Conservation (phyloP, 768 basidiomycete genomes). For the Amanita pseudoporphyria region DNA sequence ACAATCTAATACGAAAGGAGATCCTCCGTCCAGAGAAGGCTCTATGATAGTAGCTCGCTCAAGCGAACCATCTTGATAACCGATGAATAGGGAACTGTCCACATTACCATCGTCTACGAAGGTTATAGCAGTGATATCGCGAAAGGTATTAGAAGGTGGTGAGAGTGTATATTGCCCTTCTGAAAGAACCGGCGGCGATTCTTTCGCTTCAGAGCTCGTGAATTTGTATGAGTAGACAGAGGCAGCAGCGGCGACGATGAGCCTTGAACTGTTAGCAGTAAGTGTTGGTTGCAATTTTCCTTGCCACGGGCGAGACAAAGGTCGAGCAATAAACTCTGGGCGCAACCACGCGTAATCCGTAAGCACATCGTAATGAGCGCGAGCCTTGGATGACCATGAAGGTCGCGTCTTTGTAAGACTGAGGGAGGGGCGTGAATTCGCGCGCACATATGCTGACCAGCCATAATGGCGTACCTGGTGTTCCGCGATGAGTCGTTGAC, state of each 20-base stretch:
- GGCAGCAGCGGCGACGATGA: slow-evolving; percentile 54
- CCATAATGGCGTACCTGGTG: slow-evolving; percentile 51
- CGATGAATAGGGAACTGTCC: slow-evolving; percentile 40
- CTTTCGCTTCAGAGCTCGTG: slow-evolving; percentile 18
- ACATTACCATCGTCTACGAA: slow-evolving; percentile 35
- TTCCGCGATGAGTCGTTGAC: slow-evolving; percentile 2
- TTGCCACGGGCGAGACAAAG: slow-evolving; percentile 50
- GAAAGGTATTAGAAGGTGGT: slow-evolving; percentile 11
- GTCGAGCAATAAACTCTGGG: slow-evolving; percentile 48
- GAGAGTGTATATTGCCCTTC: background rate
- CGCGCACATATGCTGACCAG: slow-evolving; percentile 43
- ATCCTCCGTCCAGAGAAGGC: slow-evolving; percentile 8
- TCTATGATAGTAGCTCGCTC: slow-evolving; percentile 31
- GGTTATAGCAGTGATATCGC: slow-evolving; percentile 47
- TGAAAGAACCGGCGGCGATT: slow-evolving; percentile 21
- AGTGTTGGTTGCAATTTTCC: slow-evolving; percentile 47
- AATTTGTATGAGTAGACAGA: slow-evolving; percentile 51
- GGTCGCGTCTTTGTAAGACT: slow-evolving; percentile 36
- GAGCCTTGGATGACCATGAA: slow-evolving; percentile 32
- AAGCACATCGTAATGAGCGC: slow-evolving; percentile 41
- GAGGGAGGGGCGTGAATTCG: slow-evolving; percentile 43
- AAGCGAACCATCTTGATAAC: slow-evolving; percentile 49
- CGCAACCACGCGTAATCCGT: slow-evolving; percentile 45
- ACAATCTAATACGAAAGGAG: slow-evolving; percentile 7
- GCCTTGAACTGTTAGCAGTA: slow-evolving; percentile 41